Conservation (phyloP, 192 early-diverging fungal genomes). For the Powellomyces hirtus region DNA sequence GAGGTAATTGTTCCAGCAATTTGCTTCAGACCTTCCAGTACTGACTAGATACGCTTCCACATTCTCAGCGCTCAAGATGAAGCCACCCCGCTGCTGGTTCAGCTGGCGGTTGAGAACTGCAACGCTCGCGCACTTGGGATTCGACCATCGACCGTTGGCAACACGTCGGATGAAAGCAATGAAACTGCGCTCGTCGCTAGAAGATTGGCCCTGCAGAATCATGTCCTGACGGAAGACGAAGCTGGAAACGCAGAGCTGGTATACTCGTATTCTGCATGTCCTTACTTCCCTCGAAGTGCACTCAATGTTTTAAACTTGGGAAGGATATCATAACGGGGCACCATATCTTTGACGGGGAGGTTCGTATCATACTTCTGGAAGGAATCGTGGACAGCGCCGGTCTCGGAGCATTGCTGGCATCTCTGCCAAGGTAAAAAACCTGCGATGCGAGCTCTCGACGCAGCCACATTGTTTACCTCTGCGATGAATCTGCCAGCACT, state of each 20-base stretch:
- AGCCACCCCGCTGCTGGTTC: neutral
- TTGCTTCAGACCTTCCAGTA: neutral
- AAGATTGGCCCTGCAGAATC: neutral
- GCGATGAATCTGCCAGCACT: too few species aligned
- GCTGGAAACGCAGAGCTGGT: slow-evolving; percentile 7
- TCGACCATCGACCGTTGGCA: too few species aligned
- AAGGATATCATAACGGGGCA: slow-evolving; percentile 35
- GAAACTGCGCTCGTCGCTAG: neutral
- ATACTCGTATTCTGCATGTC: too few species aligned
- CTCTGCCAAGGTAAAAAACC: slow-evolving; percentile 10
- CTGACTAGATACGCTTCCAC: neutral
- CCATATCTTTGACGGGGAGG: slow-evolving; percentile 28
- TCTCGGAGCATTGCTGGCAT: slow-evolving; percentile 2
- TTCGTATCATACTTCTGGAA: slow-evolving; percentile 26
- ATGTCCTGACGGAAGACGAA: slow-evolving; percentile 8
- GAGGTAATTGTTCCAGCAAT: too few species aligned
- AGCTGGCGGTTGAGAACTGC: neutral
- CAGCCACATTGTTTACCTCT: too few species aligned
- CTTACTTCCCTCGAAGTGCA: too few species aligned
- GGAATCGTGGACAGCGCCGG: slow-evolving; percentile 14
- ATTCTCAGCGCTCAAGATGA: slow-evolving; percentile 14
- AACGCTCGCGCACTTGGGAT: slow-evolving; percentile 2
- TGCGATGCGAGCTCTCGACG: too few species aligned
- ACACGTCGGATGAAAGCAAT: neutral
- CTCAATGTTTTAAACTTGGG: too few species aligned